Evolutionary conservation across 371 early-diverging fungal genomes (phyloP).

Genomic region (Mucor piriformis): DNA sequence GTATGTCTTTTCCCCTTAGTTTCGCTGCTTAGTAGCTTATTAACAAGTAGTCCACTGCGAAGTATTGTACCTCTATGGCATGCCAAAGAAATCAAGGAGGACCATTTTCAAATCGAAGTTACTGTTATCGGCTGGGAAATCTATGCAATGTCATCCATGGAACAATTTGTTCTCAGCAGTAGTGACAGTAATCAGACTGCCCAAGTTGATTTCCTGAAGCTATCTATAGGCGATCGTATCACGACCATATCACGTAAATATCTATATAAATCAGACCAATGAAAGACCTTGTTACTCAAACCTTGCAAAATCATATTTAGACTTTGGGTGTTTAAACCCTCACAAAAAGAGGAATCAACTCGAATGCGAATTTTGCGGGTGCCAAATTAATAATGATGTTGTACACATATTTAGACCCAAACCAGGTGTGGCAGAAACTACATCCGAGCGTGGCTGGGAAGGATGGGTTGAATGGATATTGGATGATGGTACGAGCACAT

Average conservation of each 20-base stretch:
- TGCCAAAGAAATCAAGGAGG: conserved; percentile 20
- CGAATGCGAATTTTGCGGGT: conserved; percentile 38
- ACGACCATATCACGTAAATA: conserved; percentile 24
- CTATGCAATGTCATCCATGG: conserved; percentile 7
- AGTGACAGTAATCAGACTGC: not conserved
- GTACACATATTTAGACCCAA: conserved; percentile 31
- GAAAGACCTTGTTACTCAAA: not conserved
- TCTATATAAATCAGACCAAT: not conserved
- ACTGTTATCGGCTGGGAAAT: conserved; percentile 39
- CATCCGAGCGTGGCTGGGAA: conserved; percentile 14
- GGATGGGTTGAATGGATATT: conserved; percentile 46
- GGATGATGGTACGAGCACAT: conserved; percentile 40
- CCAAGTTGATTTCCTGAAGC: conserved; percentile 13
- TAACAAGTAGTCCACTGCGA: conserved; percentile 34
- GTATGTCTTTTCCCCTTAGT: conserved; percentile 14
- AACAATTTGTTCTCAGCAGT: conserved; percentile 14
- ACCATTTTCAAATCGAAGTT: conserved; percentile 38
- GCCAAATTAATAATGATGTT: conserved; percentile 23
- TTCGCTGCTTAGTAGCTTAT: conserved; percentile 27
- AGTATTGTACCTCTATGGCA: conserved; percentile 21
- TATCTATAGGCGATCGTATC: conserved; percentile 23
- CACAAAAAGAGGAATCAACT: not conserved
- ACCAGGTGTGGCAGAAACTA: conserved; percentile 4
- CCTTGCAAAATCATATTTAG: conserved; percentile 3
- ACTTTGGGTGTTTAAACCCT: conserved; percentile 16